Evolutionary conservation across 371 early-diverging fungal species (phyloP).

Genomic region (Lichtheimia ramosa): DNA sequence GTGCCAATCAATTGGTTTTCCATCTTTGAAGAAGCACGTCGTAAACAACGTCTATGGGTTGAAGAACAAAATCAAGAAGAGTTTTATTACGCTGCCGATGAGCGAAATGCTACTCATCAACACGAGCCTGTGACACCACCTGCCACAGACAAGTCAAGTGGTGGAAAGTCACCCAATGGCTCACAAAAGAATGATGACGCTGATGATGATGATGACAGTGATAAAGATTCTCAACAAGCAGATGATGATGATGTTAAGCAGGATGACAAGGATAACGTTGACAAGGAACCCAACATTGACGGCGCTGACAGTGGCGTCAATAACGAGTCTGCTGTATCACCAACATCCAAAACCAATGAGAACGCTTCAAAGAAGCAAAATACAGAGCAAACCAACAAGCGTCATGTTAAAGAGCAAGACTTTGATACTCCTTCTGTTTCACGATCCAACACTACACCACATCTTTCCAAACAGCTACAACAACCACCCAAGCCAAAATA

Average conservation of each 20-base stretch:
- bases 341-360: neutral
- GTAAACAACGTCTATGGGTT: constrained; percentile 37
- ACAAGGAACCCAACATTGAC: neutral
- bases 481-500: constrained; percentile 4
- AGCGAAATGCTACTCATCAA: neutral
- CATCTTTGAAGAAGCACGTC: constrained; percentile 46
- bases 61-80: constrained; percentile 9
- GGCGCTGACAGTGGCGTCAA: neutral
- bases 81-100: constrained; percentile 9
- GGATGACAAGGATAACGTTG: neutral
- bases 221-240: neutral
- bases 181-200: neutral
- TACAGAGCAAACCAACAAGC: neutral
- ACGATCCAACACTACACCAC: neutral
- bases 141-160: constrained; percentile 1
- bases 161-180: neutral
- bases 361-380: too few relatives aligned
- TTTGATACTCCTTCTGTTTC: neutral
- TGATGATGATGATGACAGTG: neutral
- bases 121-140: constrained; percentile 3
- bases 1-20: constrained; percentile 44
- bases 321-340: neutral
- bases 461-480: neutral
- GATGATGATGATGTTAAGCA: neutral
- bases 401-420: neutral